phyloP scores from a whole-genome alignment of 345 rosid genomes.

The Populus deltoides region DNA sequence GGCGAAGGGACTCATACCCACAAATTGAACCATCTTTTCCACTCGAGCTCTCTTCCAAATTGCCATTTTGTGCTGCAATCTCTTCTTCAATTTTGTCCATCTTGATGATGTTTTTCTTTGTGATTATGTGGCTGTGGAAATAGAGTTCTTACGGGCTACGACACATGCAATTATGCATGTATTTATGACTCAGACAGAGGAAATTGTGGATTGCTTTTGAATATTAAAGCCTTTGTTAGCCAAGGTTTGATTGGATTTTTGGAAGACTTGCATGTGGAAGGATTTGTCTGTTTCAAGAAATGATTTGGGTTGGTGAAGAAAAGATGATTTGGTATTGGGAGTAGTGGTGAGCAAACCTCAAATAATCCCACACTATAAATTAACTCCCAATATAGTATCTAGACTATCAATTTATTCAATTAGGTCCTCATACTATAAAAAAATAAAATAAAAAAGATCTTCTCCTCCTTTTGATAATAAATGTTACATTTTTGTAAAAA shows the following conservation, averaged over 20 bases:
- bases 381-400: neutral
- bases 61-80: neutral
- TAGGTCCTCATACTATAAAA: too few relatives aligned
- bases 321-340: too few relatives aligned
- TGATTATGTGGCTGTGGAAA: neutral
- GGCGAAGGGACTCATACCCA: slow-evolving; percentile 76
- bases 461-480: too few relatives aligned
- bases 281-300: too few relatives aligned
- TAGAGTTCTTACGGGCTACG: too few relatives aligned
- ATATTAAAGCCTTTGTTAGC: neutral
- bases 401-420: neutral
- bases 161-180: neutral
- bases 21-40: slow-evolving; percentile 50
- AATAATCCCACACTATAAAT: neutral
- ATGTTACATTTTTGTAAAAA: too few relatives aligned
- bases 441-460: too few relatives aligned
- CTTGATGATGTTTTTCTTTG: neutral
- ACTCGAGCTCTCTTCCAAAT: neutral
- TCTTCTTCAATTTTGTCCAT: slow-evolving; percentile 11
- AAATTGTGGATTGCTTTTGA: neutral
- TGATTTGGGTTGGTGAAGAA: too few relatives aligned
- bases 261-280: too few relatives aligned
- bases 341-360: too few relatives aligned
- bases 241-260: too few relatives aligned
- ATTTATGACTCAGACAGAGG: neutral